A percentile compares a stretch with the other conserved stretches of the same genome.
These are phyloP conservation scores for Neonectria faginata DNA, from an alignment of 2,329 filamentous ascomycete species.

Conservation along the genomic window DNA sequence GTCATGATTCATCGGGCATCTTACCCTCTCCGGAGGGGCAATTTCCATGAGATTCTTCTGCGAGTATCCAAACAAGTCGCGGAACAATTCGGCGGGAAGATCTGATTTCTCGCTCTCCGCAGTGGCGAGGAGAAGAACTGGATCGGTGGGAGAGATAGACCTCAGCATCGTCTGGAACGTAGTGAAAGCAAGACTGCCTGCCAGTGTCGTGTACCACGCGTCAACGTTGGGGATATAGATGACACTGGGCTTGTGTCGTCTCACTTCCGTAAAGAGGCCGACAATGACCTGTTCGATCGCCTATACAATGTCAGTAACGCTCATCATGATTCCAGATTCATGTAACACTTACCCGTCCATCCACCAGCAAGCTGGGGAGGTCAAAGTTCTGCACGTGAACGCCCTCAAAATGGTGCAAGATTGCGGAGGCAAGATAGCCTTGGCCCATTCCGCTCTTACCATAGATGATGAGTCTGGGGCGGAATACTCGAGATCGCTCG, in stretches of 20 bases:
- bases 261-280: slow-evolving; percentile 90
- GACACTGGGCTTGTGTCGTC: slow-evolving; percentile 93
- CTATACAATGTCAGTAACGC: slow-evolving; percentile 50
- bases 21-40: slow-evolving; percentile 71
- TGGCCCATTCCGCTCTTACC: slow-evolving; percentile 94
- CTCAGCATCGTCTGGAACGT: slow-evolving; percentile 87
- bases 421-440: slow-evolving; percentile 84
- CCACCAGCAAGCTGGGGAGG: slow-evolving; percentile 85
- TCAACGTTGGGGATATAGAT: slow-evolving; percentile 94
- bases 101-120: slow-evolving; percentile 76
- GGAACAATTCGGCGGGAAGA: slow-evolving; percentile 72
- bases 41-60: slow-evolving; percentile 81
- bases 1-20: slow-evolving; percentile 38
- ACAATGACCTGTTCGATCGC: slow-evolving; percentile 90
- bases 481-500: slow-evolving; percentile 87
- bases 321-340: not conserved
- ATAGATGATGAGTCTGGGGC: slow-evolving; percentile 85
- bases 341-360: slow-evolving; percentile 73
- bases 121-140: slow-evolving; percentile 88
- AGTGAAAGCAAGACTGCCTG: slow-evolving; percentile 75
- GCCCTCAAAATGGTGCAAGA: slow-evolving; percentile 92
- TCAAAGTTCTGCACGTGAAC: slow-evolving; percentile 96
- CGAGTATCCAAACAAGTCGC: slow-evolving; percentile 88
- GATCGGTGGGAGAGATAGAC: slow-evolving; percentile 89
- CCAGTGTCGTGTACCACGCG: slow-evolving; percentile 79